A percentile compares a stretch with the other conserved stretches of the same genome.
Evolutionary conservation across 805 yeast species (phyloP).

Genomic region (Teunomyces funiuensis): DNA sequence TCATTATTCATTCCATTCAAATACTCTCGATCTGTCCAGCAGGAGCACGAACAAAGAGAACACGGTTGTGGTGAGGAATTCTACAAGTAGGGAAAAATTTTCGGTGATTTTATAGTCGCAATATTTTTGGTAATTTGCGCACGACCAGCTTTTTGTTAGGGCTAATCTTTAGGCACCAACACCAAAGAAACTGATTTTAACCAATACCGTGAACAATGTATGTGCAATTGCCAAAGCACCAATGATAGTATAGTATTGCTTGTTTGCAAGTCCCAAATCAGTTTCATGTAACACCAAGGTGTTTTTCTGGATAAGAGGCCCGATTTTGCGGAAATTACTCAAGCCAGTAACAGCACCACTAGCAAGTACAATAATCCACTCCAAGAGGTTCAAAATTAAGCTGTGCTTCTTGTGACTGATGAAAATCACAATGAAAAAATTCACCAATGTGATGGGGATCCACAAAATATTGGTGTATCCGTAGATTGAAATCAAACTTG

Average conservation of each 20-base stretch:
- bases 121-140: conserved; percentile 5
- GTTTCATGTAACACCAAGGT: conserved; percentile 29
- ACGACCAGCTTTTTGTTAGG: conserved; percentile 10
- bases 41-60: conserved; percentile 1
- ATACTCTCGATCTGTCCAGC: conserved; percentile 10
- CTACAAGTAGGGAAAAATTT: conserved; percentile 6
- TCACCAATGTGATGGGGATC: conserved; percentile 75
- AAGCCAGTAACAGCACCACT: conserved; percentile 66
- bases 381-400: conserved; percentile 47
- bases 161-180: conserved; percentile 11
- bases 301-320: conserved; percentile 35
- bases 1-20: conserved; percentile 9
- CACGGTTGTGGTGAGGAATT: conserved; percentile 1
- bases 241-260: conserved; percentile 33
- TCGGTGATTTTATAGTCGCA: conserved; percentile 6
- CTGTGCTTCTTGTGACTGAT: conserved; percentile 34
- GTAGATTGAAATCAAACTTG: conserved; percentile 68
- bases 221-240: conserved; percentile 50
- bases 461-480: conserved; percentile 84
- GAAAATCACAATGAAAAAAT: conserved; percentile 57
- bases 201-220: conserved; percentile 57
- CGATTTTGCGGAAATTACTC: conserved; percentile 49
- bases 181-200: conserved; percentile 66
- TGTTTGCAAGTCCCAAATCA: conserved; percentile 34
- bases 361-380: conserved; percentile 60